Evolutionary conservation across 805 yeast species (phyloP), one percentile per base, ranked within the genome.

Genomic region (Saccharomycopsis selenospora): DNA sequence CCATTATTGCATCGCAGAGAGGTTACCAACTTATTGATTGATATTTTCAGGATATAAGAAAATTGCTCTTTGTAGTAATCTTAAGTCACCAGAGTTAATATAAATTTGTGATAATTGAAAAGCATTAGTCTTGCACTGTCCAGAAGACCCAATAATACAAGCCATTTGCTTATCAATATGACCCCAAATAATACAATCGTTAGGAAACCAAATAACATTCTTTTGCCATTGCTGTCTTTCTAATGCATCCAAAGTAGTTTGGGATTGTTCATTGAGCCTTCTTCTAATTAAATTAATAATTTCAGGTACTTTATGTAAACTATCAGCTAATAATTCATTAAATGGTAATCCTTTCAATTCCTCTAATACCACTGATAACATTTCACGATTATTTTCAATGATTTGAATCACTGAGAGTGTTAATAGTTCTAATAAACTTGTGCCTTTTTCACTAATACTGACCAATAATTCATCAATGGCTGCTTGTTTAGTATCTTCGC

Each of bases 381-480:
- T 69, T 13, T 76, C 82, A 4, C 69, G 67, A 48, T 75, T 66
- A 42, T 79, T 70, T 45, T 87, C 85, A 7, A 80, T 68, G 2
- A 93, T 71, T 0, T 86, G 72, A 20, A 91, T 79, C 0, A 95
- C 89, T 3, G 95, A 96, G 38, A 91, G 68, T 1, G 88, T 76
- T 50, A 90, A 64, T 0, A 86, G 81, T 1, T 85, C 78, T 22
- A 78, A 59, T 42, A 87, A 65, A 2, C 89, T 78, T 1, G 85
- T 70, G 0, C 95, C 96, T 49, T 75, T 63, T 3, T 66, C 69
- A 51, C 76, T 82, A 36, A 89, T 77, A 56, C 73, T 78, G 22
- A 74, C 71, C 56, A 85, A 82, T 40, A 91, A 65, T 62, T 88
- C 95, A 57, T 89, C 96, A 42, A 85, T 59, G 0, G 97, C 96